phyloP scores from a whole-genome alignment of 2,329 filamentous ascomycete species.

The Epichloe glyceriae region DNA sequence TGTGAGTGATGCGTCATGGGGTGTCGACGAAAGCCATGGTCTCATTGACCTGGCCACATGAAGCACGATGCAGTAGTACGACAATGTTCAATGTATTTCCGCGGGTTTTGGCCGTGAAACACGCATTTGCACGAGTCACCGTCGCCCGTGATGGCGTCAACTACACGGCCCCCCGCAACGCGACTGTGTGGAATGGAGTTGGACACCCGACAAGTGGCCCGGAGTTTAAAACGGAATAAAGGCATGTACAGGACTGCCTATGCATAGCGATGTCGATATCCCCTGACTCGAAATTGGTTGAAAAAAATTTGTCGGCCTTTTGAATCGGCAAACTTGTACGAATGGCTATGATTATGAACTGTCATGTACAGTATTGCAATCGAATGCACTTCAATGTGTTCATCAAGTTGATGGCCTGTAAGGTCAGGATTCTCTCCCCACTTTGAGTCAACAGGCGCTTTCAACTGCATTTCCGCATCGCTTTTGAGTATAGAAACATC shows the following conservation, averaged over 20 bases:
- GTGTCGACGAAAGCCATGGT: neutral
- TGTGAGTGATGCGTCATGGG: slow-evolving; percentile 7
- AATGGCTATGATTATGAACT: neutral
- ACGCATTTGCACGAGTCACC: neutral
- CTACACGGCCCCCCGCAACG: neutral
- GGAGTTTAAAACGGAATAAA: neutral
- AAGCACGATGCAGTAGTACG: neutral
- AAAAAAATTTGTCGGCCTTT: neutral
- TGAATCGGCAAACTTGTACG: neutral
- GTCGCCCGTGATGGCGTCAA: neutral
- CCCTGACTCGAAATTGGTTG: neutral
- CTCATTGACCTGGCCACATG: slow-evolving; percentile 2
- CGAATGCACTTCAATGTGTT: too few species aligned
- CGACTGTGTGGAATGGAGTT: neutral
- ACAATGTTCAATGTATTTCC: neutral
- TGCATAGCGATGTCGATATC: slow-evolving; percentile 3
- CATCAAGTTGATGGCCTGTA: too few species aligned
- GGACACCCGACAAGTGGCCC: neutral
- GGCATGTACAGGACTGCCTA: neutral
- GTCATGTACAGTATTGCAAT: too few species aligned
- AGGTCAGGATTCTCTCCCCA: too few species aligned
- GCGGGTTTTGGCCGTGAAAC: neutral
- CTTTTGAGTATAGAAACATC: too few species aligned
- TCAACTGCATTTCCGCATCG: too few species aligned
- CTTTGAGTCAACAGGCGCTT: too few species aligned